A percentile compares a stretch with the other conserved stretches of the same genome.
phyloP scores from a whole-genome alignment of 2,329 filamentous ascomycete genomes.

The Colletotrichum lini region DNA sequence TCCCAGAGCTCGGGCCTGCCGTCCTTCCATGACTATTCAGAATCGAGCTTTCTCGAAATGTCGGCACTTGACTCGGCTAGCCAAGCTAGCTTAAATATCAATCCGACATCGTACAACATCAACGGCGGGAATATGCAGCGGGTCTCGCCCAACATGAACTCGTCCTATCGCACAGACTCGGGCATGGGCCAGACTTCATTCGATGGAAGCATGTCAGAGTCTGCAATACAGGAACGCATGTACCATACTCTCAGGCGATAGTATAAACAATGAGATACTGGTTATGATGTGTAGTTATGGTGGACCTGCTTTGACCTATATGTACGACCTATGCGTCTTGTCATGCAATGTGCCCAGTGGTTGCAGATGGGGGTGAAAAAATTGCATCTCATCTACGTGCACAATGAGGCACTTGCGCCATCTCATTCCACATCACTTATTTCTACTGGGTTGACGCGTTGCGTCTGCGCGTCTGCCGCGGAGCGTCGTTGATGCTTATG shows the following conservation, averaged over 20 bases:
- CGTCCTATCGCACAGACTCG: conserved; percentile 17
- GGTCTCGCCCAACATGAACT: conserved; percentile 10
- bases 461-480: too few relatives aligned
- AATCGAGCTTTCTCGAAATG: conserved; percentile 34
- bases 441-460: background rate
- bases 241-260: conserved; percentile 29
- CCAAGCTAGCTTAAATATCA: conserved; percentile 21
- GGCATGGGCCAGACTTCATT: conserved; percentile 19
- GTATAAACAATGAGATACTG: conserved; percentile 16
- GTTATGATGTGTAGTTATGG: too few relatives aligned
- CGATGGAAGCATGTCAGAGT: conserved; percentile 17
- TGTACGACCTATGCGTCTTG: background rate
- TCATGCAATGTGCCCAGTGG: background rate
- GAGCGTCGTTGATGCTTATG: background rate
- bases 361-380: background rate
- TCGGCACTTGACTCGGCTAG: conserved; percentile 22
- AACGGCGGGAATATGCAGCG: conserved; percentile 23
- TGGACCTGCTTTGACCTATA: too few relatives aligned
- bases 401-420: too few relatives aligned
- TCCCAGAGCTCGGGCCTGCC: conserved; percentile 8
- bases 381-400: background rate
- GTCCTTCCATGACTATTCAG: conserved; percentile 33
- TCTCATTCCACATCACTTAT: too few relatives aligned
- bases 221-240: conserved; percentile 28
- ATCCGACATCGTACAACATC: conserved; percentile 23